phyloP scores from a whole-genome alignment of 495 filamentous ascomycete species.

The Podospora appendiculata region DNA sequence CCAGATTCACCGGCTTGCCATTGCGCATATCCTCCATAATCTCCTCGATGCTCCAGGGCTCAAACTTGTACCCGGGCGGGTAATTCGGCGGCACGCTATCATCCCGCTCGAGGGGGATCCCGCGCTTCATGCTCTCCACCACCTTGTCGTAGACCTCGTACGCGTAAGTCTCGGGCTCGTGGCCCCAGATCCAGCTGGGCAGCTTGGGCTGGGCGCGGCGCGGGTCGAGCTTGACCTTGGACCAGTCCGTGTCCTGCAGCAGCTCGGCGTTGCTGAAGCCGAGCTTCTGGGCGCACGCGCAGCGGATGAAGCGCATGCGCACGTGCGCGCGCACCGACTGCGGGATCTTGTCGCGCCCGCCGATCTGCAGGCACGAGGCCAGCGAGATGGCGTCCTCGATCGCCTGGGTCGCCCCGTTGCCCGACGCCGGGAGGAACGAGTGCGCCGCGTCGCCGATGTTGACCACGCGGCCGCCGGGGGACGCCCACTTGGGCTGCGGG shows the following conservation, averaged over 20 bases:
- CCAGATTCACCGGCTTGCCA: constrained; percentile 27
- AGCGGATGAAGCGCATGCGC: constrained; percentile 47
- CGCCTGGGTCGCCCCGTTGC: constrained; percentile 62
- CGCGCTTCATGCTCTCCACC: constrained; percentile 29
- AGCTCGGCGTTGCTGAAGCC: constrained; percentile 49
- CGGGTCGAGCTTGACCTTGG: constrained; percentile 44
- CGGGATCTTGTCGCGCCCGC: constrained; percentile 52
- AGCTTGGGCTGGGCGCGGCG: constrained; percentile 39
- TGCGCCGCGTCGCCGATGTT: constrained; percentile 63
- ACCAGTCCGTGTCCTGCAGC: constrained; percentile 52
- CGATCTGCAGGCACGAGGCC: constrained; percentile 52
- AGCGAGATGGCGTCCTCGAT: constrained; percentile 63
- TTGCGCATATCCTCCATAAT: constrained; percentile 30
- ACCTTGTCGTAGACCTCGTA: constrained; percentile 45
- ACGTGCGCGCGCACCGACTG: constrained; percentile 41
- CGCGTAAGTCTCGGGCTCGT: constrained; percentile 50
- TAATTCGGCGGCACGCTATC: constrained; percentile 34
- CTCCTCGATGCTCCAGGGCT: constrained; percentile 39
- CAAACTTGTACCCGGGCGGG: constrained; percentile 35
- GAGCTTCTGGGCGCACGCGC: constrained; percentile 46
- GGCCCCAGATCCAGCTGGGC: constrained; percentile 47
- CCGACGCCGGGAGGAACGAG: constrained; percentile 59
- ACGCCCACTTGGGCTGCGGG: constrained; percentile 56
- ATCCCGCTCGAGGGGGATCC: constrained; percentile 29
- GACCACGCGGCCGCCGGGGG: constrained; percentile 49